Evolutionary conservation across 1,284 basidiomycete genomes (phyloP).

Genomic region (Schizopora paradoxa): DNA sequence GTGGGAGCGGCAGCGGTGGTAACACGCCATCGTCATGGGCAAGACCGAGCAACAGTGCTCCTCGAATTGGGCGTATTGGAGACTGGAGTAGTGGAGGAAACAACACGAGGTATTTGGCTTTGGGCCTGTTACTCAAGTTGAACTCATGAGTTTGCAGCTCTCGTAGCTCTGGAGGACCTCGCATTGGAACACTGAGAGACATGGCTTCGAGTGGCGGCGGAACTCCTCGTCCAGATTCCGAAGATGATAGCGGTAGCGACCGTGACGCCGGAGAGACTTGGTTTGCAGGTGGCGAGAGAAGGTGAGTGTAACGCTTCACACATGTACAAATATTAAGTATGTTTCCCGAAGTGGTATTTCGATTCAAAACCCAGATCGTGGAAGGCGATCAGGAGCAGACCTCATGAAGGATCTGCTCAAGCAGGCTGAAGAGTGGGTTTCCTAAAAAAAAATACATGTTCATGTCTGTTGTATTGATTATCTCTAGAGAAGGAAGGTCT

Average conservation of each 20-base stretch:
- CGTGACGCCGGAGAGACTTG: conserved; percentile 50
- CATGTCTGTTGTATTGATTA: neutral
- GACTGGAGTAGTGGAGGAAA: conserved; percentile 12
- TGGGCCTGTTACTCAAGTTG: too few species aligned
- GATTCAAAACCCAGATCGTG: conserved; percentile 76
- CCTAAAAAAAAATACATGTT: neutral
- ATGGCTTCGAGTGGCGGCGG: conserved; percentile 1
- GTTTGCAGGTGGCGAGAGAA: conserved; percentile 86
- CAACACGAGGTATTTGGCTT: conserved; percentile 5
- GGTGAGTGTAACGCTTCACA: conserved; percentile 39
- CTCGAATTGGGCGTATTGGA: conserved; percentile 17
- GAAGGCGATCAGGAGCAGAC: conserved; percentile 48
- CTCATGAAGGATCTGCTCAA: conserved; percentile 79
- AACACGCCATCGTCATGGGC: neutral
- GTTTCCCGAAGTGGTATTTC: conserved; percentile 68
- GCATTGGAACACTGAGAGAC: conserved; percentile 12
- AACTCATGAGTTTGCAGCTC: conserved; percentile 4
- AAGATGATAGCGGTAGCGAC: conserved; percentile 36
- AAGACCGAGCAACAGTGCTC: conserved; percentile 9
- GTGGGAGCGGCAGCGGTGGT: neutral
- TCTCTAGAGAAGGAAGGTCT: neutral
- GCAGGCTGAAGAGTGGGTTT: conserved; percentile 73
- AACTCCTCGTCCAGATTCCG: conserved; percentile 30
- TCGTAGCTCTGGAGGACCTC: conserved; percentile 5
- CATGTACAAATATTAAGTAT: neutral